Evolutionary conservation across 1,284 basidiomycete species (phyloP).

Genomic region (Rhodotorula sp.): DNA sequence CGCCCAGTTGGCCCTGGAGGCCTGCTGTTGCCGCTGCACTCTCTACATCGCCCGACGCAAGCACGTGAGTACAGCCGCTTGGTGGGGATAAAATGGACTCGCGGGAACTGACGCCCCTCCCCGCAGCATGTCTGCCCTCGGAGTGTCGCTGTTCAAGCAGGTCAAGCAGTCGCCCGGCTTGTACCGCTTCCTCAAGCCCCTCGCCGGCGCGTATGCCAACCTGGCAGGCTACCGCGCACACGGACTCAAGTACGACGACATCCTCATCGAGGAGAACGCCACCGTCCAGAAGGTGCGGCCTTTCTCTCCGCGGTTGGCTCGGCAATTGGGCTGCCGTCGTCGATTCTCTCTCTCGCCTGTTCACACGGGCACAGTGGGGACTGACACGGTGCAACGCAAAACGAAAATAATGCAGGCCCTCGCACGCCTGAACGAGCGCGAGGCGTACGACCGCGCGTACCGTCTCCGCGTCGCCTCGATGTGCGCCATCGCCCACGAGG

Average conservation of each 20-base stretch:
- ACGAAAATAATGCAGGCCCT: conserved; percentile 62
- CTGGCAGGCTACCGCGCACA: conserved; percentile 80
- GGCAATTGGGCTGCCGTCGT: neutral
- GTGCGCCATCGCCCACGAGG: conserved; percentile 68
- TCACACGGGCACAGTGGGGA: neutral
- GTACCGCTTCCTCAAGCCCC: conserved; percentile 66
- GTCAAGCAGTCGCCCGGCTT: conserved; percentile 49
- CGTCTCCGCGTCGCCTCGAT: conserved; percentile 83
- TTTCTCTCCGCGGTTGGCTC: neutral
- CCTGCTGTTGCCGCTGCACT: neutral
- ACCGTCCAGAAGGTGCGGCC: conserved; percentile 75
- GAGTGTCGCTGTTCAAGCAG: conserved; percentile 32
- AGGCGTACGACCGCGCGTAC: conserved; percentile 87
- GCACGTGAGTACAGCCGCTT: neutral
- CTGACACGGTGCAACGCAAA: neutral
- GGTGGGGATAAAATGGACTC: no score
- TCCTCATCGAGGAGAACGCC: conserved; percentile 81
- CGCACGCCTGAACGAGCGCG: conserved; percentile 70
- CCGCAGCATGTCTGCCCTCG: conserved; percentile 37
- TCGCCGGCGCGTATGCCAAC: conserved; percentile 81
- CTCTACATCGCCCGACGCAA: neutral
- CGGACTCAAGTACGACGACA: conserved; percentile 93
- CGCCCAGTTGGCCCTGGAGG: neutral
- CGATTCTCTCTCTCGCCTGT: neutral
- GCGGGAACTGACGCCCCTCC: conserved; percentile 57